Evolutionary conservation across 1,139 yeast genomes (phyloP).

Genomic region (Yamadazyma diospyri): DNA sequence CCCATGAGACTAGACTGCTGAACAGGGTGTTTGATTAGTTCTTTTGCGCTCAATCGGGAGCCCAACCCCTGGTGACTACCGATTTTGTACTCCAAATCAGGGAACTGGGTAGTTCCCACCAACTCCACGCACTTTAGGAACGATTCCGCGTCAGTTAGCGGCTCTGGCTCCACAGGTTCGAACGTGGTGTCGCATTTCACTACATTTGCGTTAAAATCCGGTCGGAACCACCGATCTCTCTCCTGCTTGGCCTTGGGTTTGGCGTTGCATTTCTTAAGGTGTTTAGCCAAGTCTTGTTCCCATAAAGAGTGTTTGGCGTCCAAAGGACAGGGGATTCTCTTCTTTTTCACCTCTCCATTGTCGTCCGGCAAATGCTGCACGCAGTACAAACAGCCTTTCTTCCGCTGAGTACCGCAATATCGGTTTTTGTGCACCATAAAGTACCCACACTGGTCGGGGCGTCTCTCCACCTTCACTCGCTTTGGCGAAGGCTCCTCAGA

Average conservation of each 20-base stretch:
- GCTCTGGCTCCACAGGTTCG: constrained; percentile 1
- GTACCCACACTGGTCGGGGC: constrained; percentile 35
- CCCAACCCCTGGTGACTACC: constrained; percentile 30
- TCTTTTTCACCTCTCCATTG: constrained; percentile 8
- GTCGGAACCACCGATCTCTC: constrained; percentile 41
- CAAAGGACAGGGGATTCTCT: constrained; percentile 70
- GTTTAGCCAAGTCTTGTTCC: constrained; percentile 53
- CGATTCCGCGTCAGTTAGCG: constrained; percentile 15
- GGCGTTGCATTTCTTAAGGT: constrained; percentile 61
- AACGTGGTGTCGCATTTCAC: not conserved
- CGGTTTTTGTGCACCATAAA: constrained; percentile 46
- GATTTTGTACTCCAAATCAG: constrained; percentile 11
- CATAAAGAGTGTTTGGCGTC: constrained; percentile 76
- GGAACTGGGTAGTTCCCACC: constrained; percentile 9
- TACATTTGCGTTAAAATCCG: constrained; percentile 31
- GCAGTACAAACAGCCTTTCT: constrained; percentile 50
- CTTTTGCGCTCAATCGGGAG: constrained; percentile 40
- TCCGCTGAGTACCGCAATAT: constrained; percentile 61
- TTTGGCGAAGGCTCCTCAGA: too few relatives aligned
- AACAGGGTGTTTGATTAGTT: constrained; percentile 63
- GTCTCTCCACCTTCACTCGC: constrained; percentile 9
- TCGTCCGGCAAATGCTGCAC: constrained; percentile 50
- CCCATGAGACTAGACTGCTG: constrained; percentile 84
- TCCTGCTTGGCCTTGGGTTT: constrained; percentile 20
- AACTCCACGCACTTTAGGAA: constrained; percentile 19